A percentile compares a stretch with the other conserved stretches of the same genome.
Conservation (phyloP, 202 grass and related monocot species). For the Musa balbisiana region DNA sequence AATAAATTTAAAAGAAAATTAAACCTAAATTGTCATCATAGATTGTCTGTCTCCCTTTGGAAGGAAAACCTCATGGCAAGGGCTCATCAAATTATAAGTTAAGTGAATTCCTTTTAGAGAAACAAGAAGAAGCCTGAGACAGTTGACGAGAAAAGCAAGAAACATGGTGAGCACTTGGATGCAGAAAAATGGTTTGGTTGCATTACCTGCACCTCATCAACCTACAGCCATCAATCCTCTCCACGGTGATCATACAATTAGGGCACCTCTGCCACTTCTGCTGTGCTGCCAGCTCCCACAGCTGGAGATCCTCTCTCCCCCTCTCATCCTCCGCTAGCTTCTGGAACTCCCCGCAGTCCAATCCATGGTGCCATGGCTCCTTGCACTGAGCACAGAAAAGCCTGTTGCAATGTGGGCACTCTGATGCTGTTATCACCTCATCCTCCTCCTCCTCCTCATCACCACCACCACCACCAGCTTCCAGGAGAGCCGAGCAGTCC, state of each 20-base stretch:
- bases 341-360: not conserved
- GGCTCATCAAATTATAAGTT: too few species aligned
- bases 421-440: not conserved
- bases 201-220: constrained; percentile 36
- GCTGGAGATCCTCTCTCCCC: constrained; percentile 14
- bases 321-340: not conserved
- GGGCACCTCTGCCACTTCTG: constrained; percentile 35
- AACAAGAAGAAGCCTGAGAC: too few species aligned
- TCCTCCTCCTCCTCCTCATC: not conserved
- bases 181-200: too few species aligned
- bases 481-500: constrained; percentile 25
- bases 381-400: constrained; percentile 37
- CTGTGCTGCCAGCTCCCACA: constrained; percentile 12
- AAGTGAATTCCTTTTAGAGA: too few species aligned
- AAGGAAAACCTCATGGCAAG: too few species aligned
- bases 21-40: too few species aligned
- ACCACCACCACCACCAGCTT: not conserved
- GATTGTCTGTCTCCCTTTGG: too few species aligned
- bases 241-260: constrained; percentile 33
- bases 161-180: too few species aligned
- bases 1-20: too few species aligned
- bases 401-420: constrained; percentile 26
- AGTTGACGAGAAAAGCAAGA: too few species aligned
- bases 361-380: constrained; percentile 31
- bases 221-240: constrained; percentile 32